Evolutionary conservation across 805 yeast species (phyloP).

Genomic region (Barnettozyma sp.): DNA sequence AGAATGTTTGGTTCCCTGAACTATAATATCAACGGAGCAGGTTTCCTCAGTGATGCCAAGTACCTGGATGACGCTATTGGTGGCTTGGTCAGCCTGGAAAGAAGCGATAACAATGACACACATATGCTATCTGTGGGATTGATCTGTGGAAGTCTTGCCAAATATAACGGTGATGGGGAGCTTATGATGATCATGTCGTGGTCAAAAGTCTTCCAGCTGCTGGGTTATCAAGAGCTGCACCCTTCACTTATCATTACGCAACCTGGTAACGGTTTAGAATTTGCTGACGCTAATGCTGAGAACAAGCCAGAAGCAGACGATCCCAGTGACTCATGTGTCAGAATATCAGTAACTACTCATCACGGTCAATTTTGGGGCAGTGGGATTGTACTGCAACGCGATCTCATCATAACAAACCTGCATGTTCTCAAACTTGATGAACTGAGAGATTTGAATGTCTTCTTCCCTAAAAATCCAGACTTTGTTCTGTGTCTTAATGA

Average conservation of each 20-base stretch:
- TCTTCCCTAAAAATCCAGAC: slow-evolving; percentile 8
- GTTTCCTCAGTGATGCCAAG: slow-evolving; percentile 21
- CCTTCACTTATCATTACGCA: not conserved
- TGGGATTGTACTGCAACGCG: slow-evolving; percentile 19
- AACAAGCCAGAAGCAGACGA: slow-evolving; percentile 2
- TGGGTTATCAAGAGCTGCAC: slow-evolving; percentile 9
- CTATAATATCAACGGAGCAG: slow-evolving; percentile 14
- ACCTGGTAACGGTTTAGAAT: not conserved
- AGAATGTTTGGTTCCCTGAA: slow-evolving; percentile 17
- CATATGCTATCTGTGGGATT: slow-evolving; percentile 18
- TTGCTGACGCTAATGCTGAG: not conserved
- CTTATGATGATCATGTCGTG: slow-evolving; percentile 21
- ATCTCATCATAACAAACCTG: slow-evolving; percentile 21
- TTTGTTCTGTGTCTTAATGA: slow-evolving; percentile 8
- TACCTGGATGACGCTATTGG: slow-evolving; percentile 26
- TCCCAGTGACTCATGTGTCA: slow-evolving; percentile 18
- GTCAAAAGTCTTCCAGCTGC: slow-evolving; percentile 16
- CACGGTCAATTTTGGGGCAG: slow-evolving; percentile 25
- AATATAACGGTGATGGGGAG: slow-evolving; percentile 27
- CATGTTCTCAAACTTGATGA: slow-evolving; percentile 21
- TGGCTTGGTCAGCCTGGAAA: slow-evolving; percentile 17
- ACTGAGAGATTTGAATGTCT: slow-evolving; percentile 11
- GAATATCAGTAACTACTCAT: slow-evolving; percentile 17
- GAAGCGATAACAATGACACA: not conserved
- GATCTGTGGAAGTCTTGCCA: slow-evolving; percentile 19